These are phyloP conservation scores for Favolaschia claudopus DNA, from an alignment of 768 basidiomycete genomes.

Conservation along the genomic window DNA sequence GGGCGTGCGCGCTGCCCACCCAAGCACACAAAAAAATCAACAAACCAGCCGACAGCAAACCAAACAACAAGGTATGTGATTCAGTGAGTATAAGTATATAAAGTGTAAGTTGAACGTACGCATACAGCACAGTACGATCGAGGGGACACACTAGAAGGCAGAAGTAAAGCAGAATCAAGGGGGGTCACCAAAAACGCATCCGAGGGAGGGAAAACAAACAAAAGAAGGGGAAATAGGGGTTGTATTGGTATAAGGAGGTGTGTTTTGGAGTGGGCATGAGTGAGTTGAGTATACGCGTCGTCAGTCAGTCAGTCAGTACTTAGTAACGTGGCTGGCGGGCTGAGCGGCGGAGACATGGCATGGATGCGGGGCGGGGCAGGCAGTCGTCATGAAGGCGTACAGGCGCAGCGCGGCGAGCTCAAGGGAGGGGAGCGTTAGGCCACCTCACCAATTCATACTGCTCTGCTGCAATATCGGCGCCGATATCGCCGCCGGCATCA, in stretches of 20 bases:
- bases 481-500: slow-evolving; percentile 70
- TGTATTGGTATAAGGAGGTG: slow-evolving; percentile 19
- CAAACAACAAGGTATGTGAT: too few species aligned
- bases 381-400: not conserved
- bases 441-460: slow-evolving; percentile 83
- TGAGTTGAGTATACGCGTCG: not conserved
- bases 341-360: not conserved
- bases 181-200: slow-evolving; percentile 14
- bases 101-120: too few species aligned
- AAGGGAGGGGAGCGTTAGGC: not conserved
- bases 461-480: slow-evolving; percentile 82
- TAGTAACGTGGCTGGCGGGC: not conserved
- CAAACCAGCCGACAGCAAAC: too few species aligned
- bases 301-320: not conserved
- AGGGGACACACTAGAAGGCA: too few species aligned
- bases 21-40: too few species aligned
- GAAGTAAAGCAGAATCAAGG: too few species aligned
- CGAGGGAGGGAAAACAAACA: not conserved
- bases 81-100: too few species aligned
- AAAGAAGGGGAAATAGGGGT: too few species aligned
- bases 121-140: too few species aligned
- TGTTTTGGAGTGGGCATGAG: slow-evolving; percentile 7
- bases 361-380: not conserved
- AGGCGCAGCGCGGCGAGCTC: not conserved
- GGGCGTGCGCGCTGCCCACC: too few species aligned